Conservation (phyloP, 306 rosid genomes). For the Benincasa hispida region DNA sequence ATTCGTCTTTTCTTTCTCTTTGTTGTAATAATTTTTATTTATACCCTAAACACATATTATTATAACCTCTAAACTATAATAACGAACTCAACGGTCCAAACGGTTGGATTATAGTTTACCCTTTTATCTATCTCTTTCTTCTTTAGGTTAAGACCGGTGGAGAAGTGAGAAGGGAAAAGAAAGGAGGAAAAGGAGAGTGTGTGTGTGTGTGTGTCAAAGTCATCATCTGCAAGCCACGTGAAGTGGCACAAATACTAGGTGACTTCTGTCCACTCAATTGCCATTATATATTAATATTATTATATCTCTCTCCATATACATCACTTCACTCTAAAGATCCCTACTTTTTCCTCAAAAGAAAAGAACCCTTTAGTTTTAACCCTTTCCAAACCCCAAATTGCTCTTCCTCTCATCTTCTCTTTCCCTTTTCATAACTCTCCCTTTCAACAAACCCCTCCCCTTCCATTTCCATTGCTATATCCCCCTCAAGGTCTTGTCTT, state of each 20-base stretch:
- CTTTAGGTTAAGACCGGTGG: too few species aligned
- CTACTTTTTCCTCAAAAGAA: constrained; percentile 41
- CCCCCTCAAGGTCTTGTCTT: constrained; percentile 38
- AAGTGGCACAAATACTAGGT: constrained; percentile 41
- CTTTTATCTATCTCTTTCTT: too few species aligned
- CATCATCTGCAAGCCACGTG: constrained; percentile 62
- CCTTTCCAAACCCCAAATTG: not conserved
- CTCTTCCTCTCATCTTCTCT: not conserved
- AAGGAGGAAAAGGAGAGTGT: too few species aligned
- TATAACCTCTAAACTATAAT: too few species aligned
- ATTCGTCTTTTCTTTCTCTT: too few species aligned
- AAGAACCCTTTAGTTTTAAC: not conserved
- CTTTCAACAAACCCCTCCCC: constrained; percentile 12
- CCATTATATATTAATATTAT: constrained; percentile 10
- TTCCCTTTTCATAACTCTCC: constrained; percentile 11
- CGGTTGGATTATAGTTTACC: too few species aligned
- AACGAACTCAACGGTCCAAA: too few species aligned
- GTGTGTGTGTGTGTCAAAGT: constrained; percentile 12
- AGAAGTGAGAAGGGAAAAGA: too few species aligned
- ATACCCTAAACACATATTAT: too few species aligned
- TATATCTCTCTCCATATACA: not conserved
- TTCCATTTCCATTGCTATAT: constrained; percentile 20
- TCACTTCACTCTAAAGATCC: constrained; percentile 20
- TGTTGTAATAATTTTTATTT: too few species aligned
- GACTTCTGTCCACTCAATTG: constrained; percentile 37